Conservation (phyloP, 2,329 filamentous ascomycete genomes). For the Metarhizium brunneum region DNA sequence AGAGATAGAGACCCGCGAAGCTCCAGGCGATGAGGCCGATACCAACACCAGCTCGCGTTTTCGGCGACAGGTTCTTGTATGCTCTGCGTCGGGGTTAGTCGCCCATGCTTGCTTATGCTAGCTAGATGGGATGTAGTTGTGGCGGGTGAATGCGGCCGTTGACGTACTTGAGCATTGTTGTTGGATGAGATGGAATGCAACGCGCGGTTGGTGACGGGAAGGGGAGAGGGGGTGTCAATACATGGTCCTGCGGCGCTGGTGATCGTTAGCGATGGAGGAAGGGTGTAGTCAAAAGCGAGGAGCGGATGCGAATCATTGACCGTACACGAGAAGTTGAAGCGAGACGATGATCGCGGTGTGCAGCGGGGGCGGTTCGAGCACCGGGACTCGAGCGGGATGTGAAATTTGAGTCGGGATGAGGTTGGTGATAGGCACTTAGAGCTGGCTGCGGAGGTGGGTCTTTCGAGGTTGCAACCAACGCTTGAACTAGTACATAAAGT, state of each 20-base stretch:
- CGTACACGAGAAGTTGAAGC: neutral
- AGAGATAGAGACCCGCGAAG: slow-evolving; percentile 59
- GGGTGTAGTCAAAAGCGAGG: too few species aligned
- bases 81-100: slow-evolving; percentile 31
- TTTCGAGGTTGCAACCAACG: too few species aligned
- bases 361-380: neutral
- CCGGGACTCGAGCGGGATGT: neutral
- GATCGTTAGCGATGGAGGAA: neutral
- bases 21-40: slow-evolving; percentile 70
- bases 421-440: neutral
- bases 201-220: too few species aligned
- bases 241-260: neutral
- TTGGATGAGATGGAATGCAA: neutral
- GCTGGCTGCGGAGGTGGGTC: neutral
- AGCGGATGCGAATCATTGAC: neutral
- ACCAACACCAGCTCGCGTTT: slow-evolving; percentile 63
- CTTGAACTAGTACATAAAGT: too few species aligned
- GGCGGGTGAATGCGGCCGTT: neutral
- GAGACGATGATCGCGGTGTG: neutral
- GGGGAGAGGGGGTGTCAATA: neutral
- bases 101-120: neutral
- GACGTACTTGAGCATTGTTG: slow-evolving; percentile 11
- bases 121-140: too few species aligned
- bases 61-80: slow-evolving; percentile 63
- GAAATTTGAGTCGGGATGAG: neutral